Conservation (phyloP, 2,329 filamentous ascomycete genomes). For the Fonsecaea nubica region DNA sequence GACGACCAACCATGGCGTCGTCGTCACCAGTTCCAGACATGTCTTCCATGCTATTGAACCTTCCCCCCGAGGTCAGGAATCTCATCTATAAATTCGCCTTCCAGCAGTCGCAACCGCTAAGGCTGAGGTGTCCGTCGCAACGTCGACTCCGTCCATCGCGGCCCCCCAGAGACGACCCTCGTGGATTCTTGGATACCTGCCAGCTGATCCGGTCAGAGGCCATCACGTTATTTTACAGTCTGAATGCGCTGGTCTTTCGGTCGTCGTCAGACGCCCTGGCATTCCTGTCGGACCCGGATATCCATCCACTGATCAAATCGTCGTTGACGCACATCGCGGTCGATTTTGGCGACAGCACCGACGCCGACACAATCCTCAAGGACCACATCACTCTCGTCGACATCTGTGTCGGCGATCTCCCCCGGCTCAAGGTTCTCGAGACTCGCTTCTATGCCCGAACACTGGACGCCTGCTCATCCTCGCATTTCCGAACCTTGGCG, state of each 20-base stretch:
- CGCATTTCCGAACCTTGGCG: slow-evolving; percentile 34
- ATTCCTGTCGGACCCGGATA: slow-evolving; percentile 31
- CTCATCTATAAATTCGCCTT: slow-evolving; percentile 36
- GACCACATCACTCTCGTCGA: slow-evolving; percentile 36
- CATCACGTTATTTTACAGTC: slow-evolving; percentile 34
- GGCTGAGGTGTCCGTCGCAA: slow-evolving; percentile 32
- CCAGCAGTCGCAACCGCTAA: slow-evolving; percentile 21
- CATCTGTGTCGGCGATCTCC: slow-evolving; percentile 32
- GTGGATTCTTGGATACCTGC: slow-evolving; percentile 33
- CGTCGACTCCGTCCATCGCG: slow-evolving; percentile 35
- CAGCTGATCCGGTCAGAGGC: slow-evolving; percentile 32
- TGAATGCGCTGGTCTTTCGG: slow-evolving; percentile 35
- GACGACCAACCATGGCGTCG: slow-evolving; percentile 6
- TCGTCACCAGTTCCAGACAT: slow-evolving; percentile 10
- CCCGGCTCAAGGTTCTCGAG: slow-evolving; percentile 32
- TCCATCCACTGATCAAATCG: slow-evolving; percentile 32
- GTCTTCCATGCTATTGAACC: slow-evolving; percentile 23
- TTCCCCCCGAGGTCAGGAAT: slow-evolving; percentile 36
- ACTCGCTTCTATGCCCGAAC: slow-evolving; percentile 36
- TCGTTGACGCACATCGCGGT: slow-evolving; percentile 34
- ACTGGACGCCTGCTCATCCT: slow-evolving; percentile 29
- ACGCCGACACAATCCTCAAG: slow-evolving; percentile 34
- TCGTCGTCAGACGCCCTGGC: slow-evolving; percentile 27
- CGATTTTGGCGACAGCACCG: slow-evolving; percentile 34
- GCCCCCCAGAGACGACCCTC: slow-evolving; percentile 31